Base-by-base conservation (phyloP, 441 rosid species). In the Sinapis alba region DNA sequence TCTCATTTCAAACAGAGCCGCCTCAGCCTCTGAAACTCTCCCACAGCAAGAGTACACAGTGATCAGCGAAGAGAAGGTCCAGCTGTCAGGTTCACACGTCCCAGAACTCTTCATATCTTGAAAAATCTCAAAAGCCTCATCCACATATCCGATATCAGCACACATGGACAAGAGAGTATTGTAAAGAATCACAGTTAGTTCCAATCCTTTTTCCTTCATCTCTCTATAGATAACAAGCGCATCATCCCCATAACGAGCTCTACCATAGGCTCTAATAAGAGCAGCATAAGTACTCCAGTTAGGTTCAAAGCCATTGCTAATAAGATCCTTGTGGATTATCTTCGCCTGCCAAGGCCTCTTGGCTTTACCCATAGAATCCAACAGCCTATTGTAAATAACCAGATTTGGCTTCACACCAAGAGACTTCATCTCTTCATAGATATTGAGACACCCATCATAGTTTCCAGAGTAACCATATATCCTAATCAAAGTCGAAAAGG, bases 341-440 rank as follows among this genome's bases (percentile, higher is more conserved):
- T 92, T 90, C 0, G 86, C 97, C 81, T 87, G 96, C 96, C 97
- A 94, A 2, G 99, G 99, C 84, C 99, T 90, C 89, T 77, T 90
- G 18, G 97, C 97, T 83, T 89, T 88, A 65, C 98, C 98, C 99
- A 95, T 90, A 1, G 94, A 86, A 83, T 89, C 94, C 79, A 95
- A 72, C 83, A 95, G 70, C 72, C 88, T 87, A 82, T 91, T 95
- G 75, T 85, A 92, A 4, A 81, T 72, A 43, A 83, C 84, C 72
- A 87, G 38, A 83, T 91, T 92, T 1, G 97, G 92, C 81, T 87
- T 92, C 71, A 78, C 88, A 62, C 91, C 90, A 26, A 91, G 70
- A 30, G 89, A 94, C 89, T 95, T 95, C 93, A 95, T 86, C 81
- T 92, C 98, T 78, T 95, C 95, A 23, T 85, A 92, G 74, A 95